These are phyloP conservation scores for Lyophyllum semitale DNA, from an alignment of 768 basidiomycete genomes.

Conservation along the genomic window DNA sequence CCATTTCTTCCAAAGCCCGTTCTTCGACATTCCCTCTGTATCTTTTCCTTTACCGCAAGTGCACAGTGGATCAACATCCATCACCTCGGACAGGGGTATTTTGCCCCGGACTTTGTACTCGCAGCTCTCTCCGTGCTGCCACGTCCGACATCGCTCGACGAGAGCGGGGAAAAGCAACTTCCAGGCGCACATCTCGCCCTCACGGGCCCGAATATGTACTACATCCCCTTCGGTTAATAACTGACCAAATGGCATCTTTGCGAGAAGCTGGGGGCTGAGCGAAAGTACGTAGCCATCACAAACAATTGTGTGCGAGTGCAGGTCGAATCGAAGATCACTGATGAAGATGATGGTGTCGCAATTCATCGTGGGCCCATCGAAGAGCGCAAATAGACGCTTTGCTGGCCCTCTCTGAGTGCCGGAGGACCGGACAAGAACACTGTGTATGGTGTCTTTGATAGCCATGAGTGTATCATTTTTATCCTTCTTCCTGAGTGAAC, in stretches of 20 bases:
- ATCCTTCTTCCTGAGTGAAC: slow-evolving; percentile 9
- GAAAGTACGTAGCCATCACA: slow-evolving; percentile 51
- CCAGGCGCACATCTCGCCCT: slow-evolving; percentile 47
- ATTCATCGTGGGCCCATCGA: slow-evolving; percentile 14
- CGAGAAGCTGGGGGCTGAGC: slow-evolving; percentile 18
- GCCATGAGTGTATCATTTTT: slow-evolving; percentile 1
- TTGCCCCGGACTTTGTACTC: slow-evolving; percentile 39
- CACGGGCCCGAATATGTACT: slow-evolving; percentile 6
- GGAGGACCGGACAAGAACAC: not conserved
- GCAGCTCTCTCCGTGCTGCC: slow-evolving; percentile 49
- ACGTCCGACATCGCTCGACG: slow-evolving; percentile 55
- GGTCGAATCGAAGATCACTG: slow-evolving; percentile 46
- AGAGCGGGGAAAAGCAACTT: slow-evolving; percentile 50
- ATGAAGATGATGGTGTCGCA: slow-evolving; percentile 48
- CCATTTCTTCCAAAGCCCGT: slow-evolving; percentile 37
- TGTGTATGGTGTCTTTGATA: slow-evolving; percentile 8
- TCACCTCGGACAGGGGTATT: slow-evolving; percentile 40
- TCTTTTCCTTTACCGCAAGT: slow-evolving; percentile 54
- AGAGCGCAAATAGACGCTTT: slow-evolving; percentile 21
- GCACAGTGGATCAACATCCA: slow-evolving; percentile 46
- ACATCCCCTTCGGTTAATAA: not conserved
- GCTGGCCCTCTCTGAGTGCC: not conserved
- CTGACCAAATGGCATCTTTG: not conserved
- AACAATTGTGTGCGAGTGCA: slow-evolving; percentile 51
- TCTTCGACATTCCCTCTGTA: slow-evolving; percentile 34